Evolutionary conservation across 1,139 yeast species (phyloP).

Genomic region (Pichia sp.): DNA sequence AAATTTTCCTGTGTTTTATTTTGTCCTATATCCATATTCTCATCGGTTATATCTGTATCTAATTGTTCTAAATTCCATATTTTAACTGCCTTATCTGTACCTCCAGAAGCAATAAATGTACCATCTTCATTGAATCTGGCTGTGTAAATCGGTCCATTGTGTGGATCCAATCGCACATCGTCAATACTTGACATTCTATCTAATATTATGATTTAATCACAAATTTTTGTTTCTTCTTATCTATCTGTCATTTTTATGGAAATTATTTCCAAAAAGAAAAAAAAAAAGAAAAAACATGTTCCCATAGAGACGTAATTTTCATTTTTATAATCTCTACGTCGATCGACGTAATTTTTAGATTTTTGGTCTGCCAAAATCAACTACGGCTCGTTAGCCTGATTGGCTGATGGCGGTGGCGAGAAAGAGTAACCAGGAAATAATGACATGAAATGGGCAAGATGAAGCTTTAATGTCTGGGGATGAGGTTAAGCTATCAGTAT

Average conservation of each 20-base stretch:
- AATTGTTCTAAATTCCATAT: conserved; percentile 41
- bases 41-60: conserved; percentile 5
- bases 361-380: too few relatives aligned
- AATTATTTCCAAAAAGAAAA: too few relatives aligned
- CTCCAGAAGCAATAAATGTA: conserved; percentile 44
- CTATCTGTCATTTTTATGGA: too few relatives aligned
- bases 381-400: too few relatives aligned
- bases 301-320: too few relatives aligned
- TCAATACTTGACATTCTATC: not conserved
- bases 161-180: conserved; percentile 22
- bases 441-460: too few relatives aligned
- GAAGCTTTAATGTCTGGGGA: not conserved
- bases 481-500: not conserved
- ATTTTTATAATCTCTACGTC: too few relatives aligned
- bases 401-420: too few relatives aligned
- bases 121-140: conserved; percentile 42
- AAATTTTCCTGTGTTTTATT: not conserved
- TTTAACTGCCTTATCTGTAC: conserved; percentile 41
- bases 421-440: too few relatives aligned
- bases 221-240: not conserved
- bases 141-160: conserved; percentile 43
- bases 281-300: too few relatives aligned
- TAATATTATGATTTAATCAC: not conserved
- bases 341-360: too few relatives aligned
- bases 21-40: not conserved